Conservation (phyloP, 805 yeast species). For the Hanseniaspora clermontiae region DNA sequence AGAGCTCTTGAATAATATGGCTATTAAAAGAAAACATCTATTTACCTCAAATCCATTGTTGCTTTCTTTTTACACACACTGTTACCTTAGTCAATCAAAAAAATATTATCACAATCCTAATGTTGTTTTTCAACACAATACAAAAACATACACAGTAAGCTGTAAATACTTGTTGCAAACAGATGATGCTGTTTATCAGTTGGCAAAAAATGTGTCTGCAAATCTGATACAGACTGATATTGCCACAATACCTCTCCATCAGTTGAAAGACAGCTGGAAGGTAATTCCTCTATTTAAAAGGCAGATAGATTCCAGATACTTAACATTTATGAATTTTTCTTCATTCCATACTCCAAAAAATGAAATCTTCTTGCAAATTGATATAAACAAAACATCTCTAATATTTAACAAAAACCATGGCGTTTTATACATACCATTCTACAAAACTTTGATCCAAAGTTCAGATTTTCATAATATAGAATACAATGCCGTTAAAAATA, state of each 20-base stretch:
- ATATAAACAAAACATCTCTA: background rate
- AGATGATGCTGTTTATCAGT: background rate
- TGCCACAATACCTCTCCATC: background rate
- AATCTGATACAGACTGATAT: conserved; percentile 3
- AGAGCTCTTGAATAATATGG: background rate
- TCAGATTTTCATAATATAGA: background rate
- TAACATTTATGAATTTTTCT: background rate
- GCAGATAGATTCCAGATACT: background rate
- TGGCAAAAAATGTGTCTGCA: background rate
- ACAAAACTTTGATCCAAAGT: background rate
- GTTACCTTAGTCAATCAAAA: background rate
- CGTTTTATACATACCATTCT: background rate
- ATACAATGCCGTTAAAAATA: background rate
- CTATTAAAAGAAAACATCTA: background rate
- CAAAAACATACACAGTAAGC: background rate
- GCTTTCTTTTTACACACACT: background rate
- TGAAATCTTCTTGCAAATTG: background rate
- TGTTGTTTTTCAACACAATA: background rate
- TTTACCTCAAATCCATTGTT: background rate
- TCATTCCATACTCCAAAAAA: background rate
- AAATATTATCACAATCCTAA: background rate
- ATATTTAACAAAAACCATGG: conserved; percentile 2
- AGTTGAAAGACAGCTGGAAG: background rate
- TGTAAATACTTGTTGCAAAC: background rate
- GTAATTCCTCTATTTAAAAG: background rate